Conservation (phyloP, 345 rosid species). For the Populus ilicifolia region DNA sequence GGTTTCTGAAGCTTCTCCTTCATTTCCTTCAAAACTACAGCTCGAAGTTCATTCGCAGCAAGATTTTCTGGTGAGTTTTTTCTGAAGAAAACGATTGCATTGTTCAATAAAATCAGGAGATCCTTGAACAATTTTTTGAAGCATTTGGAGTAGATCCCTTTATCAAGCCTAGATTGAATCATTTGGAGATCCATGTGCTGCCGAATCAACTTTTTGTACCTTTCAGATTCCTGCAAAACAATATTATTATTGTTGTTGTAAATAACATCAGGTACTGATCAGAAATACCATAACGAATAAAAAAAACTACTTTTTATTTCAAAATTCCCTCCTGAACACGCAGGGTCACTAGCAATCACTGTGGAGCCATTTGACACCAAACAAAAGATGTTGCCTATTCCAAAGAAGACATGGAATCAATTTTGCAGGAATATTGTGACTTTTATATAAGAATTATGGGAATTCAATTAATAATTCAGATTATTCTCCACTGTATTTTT, state of each 20-base stretch:
- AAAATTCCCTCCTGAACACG: background rate
- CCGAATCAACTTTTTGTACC: slow-evolving; percentile 40
- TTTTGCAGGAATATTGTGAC: background rate
- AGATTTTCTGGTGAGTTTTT: slow-evolving; percentile 40
- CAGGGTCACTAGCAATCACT: background rate
- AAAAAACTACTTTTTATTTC: background rate
- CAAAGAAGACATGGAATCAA: background rate
- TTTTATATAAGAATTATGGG: background rate
- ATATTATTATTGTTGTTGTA: background rate
- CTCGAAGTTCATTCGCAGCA: slow-evolving; percentile 45
- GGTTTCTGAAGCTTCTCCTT: slow-evolving; percentile 24
- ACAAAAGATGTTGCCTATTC: background rate
- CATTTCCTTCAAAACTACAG: slow-evolving; percentile 43
- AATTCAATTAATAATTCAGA: too few relatives aligned
- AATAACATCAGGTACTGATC: background rate
- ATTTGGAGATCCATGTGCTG: slow-evolving; percentile 57
- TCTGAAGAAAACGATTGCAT: slow-evolving; percentile 42
- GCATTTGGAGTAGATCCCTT: slow-evolving; percentile 44
- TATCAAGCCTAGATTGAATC: slow-evolving; percentile 42
- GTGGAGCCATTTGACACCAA: background rate
- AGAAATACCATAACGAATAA: too few relatives aligned
- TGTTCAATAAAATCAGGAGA: slow-evolving; percentile 57
- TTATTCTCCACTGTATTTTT: too few relatives aligned
- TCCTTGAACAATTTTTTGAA: slow-evolving; percentile 45
- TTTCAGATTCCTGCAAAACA: slow-evolving; percentile 43